These are phyloP conservation scores for Eremochloa ophiuroides DNA, from an alignment of 176 grass and related monocot genomes.

Conservation along the genomic window DNA sequence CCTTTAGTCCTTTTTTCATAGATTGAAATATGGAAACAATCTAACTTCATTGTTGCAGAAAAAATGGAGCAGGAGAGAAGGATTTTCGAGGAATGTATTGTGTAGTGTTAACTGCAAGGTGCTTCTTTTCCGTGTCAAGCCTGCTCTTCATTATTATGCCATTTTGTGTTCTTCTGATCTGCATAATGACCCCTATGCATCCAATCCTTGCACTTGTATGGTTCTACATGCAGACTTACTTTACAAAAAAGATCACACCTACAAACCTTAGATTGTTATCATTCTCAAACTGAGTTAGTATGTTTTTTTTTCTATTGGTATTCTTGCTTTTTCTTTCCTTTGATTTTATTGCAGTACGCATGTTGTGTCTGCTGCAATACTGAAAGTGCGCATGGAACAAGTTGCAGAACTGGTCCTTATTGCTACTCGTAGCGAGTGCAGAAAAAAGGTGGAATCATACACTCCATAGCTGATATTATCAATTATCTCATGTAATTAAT, in stretches of 20 bases:
- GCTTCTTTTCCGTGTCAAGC: neutral
- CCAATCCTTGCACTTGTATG: neutral
- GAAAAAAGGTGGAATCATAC: slow-evolving; percentile 37
- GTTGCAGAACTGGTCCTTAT: slow-evolving; percentile 52
- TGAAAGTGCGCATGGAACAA: slow-evolving; percentile 50
- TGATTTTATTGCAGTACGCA: slow-evolving; percentile 26
- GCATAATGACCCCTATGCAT: neutral
- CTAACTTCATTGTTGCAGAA: slow-evolving; percentile 42
- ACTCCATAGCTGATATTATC: neutral
- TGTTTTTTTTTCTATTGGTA: neutral
- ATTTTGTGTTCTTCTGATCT: slow-evolving; percentile 23
- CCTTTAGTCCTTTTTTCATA: slow-evolving; percentile 3
- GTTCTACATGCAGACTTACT: neutral
- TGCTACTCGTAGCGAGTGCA: slow-evolving; percentile 35
- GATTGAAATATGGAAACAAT: slow-evolving; percentile 15
- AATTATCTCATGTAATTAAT: slow-evolving; percentile 5
- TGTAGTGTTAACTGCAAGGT: slow-evolving; percentile 51
- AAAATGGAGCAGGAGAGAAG: slow-evolving; percentile 25
- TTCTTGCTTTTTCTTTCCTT: neutral
- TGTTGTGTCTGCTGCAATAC: slow-evolving; percentile 48
- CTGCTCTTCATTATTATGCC: neutral
- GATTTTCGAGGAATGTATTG: slow-evolving; percentile 68
- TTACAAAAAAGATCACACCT: neutral
- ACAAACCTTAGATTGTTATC: neutral
- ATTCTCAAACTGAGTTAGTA: slow-evolving; percentile 9